These are phyloP conservation scores for Salvia rosmarinus DNA, from an alignment of 257 asterid genomes.

Conservation along the genomic window DNA sequence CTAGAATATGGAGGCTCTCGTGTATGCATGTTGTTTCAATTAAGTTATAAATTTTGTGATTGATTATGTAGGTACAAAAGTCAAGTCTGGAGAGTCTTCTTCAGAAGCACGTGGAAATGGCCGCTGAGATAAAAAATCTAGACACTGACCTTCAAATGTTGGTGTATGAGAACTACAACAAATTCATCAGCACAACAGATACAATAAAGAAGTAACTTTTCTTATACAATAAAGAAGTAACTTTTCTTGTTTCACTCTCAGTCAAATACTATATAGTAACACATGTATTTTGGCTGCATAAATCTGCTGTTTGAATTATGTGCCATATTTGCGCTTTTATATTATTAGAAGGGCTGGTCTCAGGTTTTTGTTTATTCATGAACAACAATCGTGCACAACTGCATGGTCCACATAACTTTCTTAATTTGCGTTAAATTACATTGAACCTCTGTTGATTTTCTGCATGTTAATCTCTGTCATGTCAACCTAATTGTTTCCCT, in stretches of 20 bases:
- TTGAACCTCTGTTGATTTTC: background rate
- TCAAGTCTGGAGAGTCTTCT: conserved; percentile 92
- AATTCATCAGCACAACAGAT: conserved; percentile 97
- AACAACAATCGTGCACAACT: conserved; percentile 16
- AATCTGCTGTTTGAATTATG: background rate
- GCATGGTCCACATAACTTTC: conserved; percentile 18
- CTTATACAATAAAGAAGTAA: no score
- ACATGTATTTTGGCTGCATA: conserved; percentile 10
- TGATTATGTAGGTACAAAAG: conserved; percentile 74
- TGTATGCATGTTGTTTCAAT: conserved; percentile 13
- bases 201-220: conserved; percentile 93
- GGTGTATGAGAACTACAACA: conserved; percentile 97
- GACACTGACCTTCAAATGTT: conserved; percentile 99
- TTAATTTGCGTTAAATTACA: background rate
- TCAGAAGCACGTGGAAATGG: conserved; percentile 98
- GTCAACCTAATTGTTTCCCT: conserved; percentile 29
- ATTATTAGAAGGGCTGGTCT: background rate
- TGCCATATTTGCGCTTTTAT: conserved; percentile 1
- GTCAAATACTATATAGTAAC: conserved; percentile 9
- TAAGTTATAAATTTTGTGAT: conserved; percentile 3
- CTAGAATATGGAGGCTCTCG: background rate
- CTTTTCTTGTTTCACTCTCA: conserved; percentile 21
- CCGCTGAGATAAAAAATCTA: conserved; percentile 96
- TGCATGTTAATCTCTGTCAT: conserved; percentile 20
- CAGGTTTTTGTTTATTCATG: background rate